Conservation (phyloP, 2,329 filamentous ascomycete genomes). For the Colletotrichum truncatum region DNA sequence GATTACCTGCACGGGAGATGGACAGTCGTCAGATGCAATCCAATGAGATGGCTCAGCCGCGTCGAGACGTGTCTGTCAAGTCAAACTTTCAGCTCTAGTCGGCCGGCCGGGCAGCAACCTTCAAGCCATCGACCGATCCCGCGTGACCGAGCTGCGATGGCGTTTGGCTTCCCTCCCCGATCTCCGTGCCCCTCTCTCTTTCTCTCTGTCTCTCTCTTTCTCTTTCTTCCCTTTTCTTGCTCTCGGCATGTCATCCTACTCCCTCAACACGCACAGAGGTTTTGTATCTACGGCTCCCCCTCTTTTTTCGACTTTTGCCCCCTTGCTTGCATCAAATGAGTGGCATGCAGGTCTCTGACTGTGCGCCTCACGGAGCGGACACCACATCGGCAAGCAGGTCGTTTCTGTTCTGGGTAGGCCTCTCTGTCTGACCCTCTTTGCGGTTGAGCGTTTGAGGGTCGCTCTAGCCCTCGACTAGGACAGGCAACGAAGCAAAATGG, state of each 20-base stretch:
- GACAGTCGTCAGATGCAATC: slow-evolving; percentile 14
- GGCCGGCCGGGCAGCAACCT: slow-evolving; percentile 2
- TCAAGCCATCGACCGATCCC: not conserved
- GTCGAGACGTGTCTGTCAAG: slow-evolving; percentile 1
- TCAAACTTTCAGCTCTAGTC: slow-evolving; percentile 13
- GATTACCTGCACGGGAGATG: slow-evolving; percentile 25
- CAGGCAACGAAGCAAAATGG: not conserved
- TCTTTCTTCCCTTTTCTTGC: too few relatives aligned
- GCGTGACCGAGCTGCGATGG: slow-evolving; percentile 24
- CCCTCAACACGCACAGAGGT: slow-evolving; percentile 7
- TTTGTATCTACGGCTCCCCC: not conserved
- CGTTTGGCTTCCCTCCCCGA: slow-evolving; percentile 13
- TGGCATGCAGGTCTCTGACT: not conserved
- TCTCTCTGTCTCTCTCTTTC: too few relatives aligned
- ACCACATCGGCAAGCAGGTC: too few relatives aligned
- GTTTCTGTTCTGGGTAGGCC: too few relatives aligned
- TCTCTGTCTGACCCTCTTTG: not conserved
- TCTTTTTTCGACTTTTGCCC: not conserved
- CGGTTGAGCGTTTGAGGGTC: slow-evolving; percentile 5
- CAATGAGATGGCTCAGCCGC: slow-evolving; percentile 19
- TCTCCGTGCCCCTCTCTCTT: slow-evolving; percentile 16
- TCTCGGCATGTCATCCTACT: not conserved
- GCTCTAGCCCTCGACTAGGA: not conserved
- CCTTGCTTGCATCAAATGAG: slow-evolving; percentile 7
- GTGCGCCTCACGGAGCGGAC: not conserved